Conservation (phyloP, 208 protist species). For the Endotrypanum monterogeii region DNA sequence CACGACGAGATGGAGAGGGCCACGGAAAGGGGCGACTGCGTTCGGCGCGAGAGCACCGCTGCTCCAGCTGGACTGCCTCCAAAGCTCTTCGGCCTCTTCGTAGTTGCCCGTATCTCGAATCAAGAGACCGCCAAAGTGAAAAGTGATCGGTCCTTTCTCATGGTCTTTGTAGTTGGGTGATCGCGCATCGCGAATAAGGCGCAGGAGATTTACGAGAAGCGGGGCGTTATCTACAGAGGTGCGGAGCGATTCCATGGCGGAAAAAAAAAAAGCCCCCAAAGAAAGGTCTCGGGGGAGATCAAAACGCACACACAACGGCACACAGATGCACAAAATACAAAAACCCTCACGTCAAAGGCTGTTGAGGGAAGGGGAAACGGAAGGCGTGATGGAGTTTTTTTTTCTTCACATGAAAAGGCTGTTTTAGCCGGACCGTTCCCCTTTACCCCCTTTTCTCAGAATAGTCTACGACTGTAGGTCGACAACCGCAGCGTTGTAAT, state of each 20-base stretch:
- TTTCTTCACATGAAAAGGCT: no score
- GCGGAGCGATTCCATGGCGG: slow-evolving; percentile 23
- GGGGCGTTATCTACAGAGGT: slow-evolving; percentile 38
- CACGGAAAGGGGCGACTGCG: slow-evolving; percentile 18
- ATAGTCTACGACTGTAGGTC: not conserved
- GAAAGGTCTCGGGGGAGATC: not conserved
- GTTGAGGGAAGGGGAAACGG: no score
- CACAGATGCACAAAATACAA: not conserved
- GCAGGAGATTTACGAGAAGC: slow-evolving; percentile 47
- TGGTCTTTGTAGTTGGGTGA: slow-evolving; percentile 35
- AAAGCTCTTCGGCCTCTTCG: slow-evolving; percentile 37
- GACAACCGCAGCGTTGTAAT: not conserved
- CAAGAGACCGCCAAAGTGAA: slow-evolving; percentile 47
- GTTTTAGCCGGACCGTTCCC: not conserved
- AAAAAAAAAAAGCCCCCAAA: not conserved
- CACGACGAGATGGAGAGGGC: slow-evolving; percentile 46
- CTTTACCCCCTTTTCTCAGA: not conserved
- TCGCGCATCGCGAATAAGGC: slow-evolving; percentile 49
- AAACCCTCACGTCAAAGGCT: no score
- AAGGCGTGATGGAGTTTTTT: no score
- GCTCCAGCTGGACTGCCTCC: slow-evolving; percentile 18
- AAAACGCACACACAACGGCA: not conserved
- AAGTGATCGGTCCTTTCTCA: slow-evolving; percentile 26
- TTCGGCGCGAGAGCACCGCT: not conserved
- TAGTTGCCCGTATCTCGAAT: slow-evolving; percentile 46